Evolutionary conservation across 2,329 filamentous ascomycete species (phyloP), one percentile per base, ranked within the genome.

Genomic region (Aureobasidium subglaciale): DNA sequence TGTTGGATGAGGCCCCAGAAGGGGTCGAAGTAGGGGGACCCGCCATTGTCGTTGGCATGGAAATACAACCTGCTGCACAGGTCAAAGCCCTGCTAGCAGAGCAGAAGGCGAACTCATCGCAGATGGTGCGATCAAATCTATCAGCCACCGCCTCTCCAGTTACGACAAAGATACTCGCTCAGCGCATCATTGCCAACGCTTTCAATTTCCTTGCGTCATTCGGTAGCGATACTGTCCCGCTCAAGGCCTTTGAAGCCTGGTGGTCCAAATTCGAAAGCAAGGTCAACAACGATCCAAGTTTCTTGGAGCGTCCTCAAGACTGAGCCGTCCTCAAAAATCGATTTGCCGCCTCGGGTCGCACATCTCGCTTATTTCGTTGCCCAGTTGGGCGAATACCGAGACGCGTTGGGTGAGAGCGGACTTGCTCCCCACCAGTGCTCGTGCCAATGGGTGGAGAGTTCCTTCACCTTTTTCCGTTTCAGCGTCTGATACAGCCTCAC

Each of bases 141-240:
- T 35, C 75, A 25, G 70, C 75, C 0, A 62, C 68, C 20, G 37
- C 60, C 25, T 62, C 22, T 10, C 49, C 15, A 43, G 76, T 83
- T 1, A 77, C 81, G n/a, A 93, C 90, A 0, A 83, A 88, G 61
- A 75, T 90, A 2, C 78, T 99, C 22, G 93, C 93, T 27, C 90
- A 97, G 72, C 79, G 89, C 60, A 96, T 99, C 63, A 97, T 99
- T 64, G 87, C 89, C 64, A 96, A 96, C 70, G 93, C 92, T 13
- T 99, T 97, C 71, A 96, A 99, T 72, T 97, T 96, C 69, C 76
- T 99, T 56, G 84, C 92, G 3, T 87, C 90, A 64, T 97, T 95
- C 75, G 87, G 87, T 0, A 81, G 87, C 42, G 92, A 97, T 69
- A 87, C 95, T 11, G 88, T 99, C 22, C 91, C 93, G n/a, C 73